Base-by-base conservation (phyloP, 192 early-diverging fungal genomes). In the Backusella sp. region DNA sequence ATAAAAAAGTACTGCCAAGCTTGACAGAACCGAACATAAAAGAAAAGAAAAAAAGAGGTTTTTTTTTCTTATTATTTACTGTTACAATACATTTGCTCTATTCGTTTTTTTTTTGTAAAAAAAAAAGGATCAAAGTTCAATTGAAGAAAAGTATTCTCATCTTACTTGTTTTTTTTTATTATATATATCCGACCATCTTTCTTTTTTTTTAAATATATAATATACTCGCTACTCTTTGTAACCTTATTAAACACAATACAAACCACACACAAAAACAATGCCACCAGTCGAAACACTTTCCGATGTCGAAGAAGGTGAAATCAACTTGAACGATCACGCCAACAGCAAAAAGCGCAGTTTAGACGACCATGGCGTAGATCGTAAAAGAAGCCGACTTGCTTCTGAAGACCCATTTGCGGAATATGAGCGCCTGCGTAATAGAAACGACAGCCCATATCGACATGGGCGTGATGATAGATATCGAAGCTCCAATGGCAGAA, bases 371-470 rank as follows among this genome's bases (percentile, higher is more conserved):
- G 35, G 28, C 6, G 28, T n/a, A 19, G 66, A 68, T n/a, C 17
- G 19, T 5, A 68, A 68, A 32, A 19, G 35, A 11, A 19, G 32
- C 17, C 26, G 66, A 12, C 42, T 30, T 30, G 26, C 41, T 11
- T n/a, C 30, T 67, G 73, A 74, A 7, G 73, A 74, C n/a, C 73
- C 73, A 0, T 74, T 74, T 68, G 73, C 35, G 14, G 73, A 74
- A 46, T 74, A 74, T 6, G 73, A 74, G 19, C 26, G 73, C 2
- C 11, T 74, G 0, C 73, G 73, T 17, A 66, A 65, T 44, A 35
- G 62, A 49, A 62, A 44, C 0, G 35, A 34, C 5, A 26, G 23
- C 17, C 28, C 39, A 34, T 11, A 9, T 15, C 36, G 65, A 42
- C 66, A 62, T 42, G 35, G 7, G 6, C 73, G 15, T 28, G 30